Evolutionary conservation across 2,329 filamentous ascomycete species (phyloP).

Genomic region (Colletotrichum zoysiae): DNA sequence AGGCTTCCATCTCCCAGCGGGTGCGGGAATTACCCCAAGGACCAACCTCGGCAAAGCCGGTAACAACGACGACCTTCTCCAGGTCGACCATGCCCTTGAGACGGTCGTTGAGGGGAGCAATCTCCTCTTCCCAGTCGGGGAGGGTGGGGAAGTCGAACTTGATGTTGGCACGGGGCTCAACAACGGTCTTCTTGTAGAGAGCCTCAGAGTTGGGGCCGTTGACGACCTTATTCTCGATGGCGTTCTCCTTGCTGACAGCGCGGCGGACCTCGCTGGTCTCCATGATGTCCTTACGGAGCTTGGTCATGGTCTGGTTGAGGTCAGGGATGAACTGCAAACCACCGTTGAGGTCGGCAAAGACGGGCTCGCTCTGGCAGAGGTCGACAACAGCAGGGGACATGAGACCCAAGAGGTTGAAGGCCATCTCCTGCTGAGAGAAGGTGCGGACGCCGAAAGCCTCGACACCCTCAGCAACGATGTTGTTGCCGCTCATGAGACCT

Average conservation of each 20-base stretch:
- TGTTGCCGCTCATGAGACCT: constrained; percentile 97
- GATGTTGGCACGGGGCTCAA: constrained; percentile 96
- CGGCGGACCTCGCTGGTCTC: constrained; percentile 94
- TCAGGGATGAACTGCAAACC: constrained; percentile 98
- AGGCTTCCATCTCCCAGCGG: constrained; percentile 99
- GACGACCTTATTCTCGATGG: constrained; percentile 96
- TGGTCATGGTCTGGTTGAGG: constrained; percentile 93
- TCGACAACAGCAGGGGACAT: constrained; percentile 96
- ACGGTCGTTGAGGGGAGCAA: constrained; percentile 87
- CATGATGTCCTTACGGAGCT: constrained; percentile 92
- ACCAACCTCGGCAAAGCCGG: constrained; percentile 94
- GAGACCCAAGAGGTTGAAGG: constrained; percentile 95
- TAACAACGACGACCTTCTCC: constrained; percentile 97
- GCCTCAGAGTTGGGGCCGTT: constrained; percentile 94
- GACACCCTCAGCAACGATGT: constrained; percentile 95
- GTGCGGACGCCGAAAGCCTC: constrained; percentile 97
- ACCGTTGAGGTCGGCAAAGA: constrained; percentile 97
- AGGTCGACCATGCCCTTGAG: constrained; percentile 99
- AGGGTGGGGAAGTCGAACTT: constrained; percentile 95
- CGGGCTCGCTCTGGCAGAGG: constrained; percentile 93
- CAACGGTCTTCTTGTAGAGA: constrained; percentile 92
- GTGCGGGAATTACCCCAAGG: constrained; percentile 99
- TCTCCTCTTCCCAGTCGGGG: constrained; percentile 91
- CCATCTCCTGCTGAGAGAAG: constrained; percentile 99
- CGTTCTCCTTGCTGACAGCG: constrained; percentile 94